phyloP scores from a whole-genome alignment of 805 yeast genomes.

The Tetrapisispora iriomotensis region DNA sequence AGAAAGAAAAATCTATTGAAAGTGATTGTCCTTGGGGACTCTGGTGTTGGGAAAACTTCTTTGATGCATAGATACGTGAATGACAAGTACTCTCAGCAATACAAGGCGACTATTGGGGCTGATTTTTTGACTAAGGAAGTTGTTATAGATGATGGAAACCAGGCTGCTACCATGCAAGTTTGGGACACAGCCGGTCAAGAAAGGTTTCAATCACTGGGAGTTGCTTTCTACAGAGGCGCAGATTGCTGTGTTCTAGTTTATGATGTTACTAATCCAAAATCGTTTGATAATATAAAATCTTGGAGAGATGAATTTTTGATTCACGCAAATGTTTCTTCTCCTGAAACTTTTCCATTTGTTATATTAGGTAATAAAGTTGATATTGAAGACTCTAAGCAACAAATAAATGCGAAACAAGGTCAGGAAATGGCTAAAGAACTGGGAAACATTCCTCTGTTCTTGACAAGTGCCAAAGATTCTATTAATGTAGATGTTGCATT shows the following conservation, averaged over 20 bases:
- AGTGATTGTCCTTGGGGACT: slow-evolving; percentile 90
- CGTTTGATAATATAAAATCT: slow-evolving; percentile 76
- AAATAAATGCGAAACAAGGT: slow-evolving; percentile 50
- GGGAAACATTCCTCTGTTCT: slow-evolving; percentile 84
- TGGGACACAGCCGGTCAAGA: slow-evolving; percentile 99
- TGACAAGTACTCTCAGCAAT: slow-evolving; percentile 88
- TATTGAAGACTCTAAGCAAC: slow-evolving; percentile 82
- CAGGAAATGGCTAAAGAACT: slow-evolving; percentile 50
- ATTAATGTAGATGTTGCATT: slow-evolving; percentile 93
- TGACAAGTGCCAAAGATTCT: slow-evolving; percentile 96
- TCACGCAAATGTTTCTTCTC: slow-evolving; percentile 88
- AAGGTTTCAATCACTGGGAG: slow-evolving; percentile 91
- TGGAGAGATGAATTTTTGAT: slow-evolving; percentile 95
- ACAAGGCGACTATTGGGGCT: slow-evolving; percentile 97
- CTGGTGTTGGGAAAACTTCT: slow-evolving; percentile 96
- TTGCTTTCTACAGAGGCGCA: slow-evolving; percentile 95
- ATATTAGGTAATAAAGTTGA: slow-evolving; percentile 92
- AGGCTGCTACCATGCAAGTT: slow-evolving; percentile 48
- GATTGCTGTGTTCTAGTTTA: slow-evolving; percentile 95
- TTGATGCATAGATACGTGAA: slow-evolving; percentile 95
- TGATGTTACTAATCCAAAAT: slow-evolving; percentile 90
- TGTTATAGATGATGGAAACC: slow-evolving; percentile 52
- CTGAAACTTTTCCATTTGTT: slow-evolving; percentile 92
- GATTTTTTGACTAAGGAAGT: slow-evolving; percentile 92
- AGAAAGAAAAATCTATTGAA: slow-evolving; percentile 70